phyloP scores from a whole-genome alignment of 495 filamentous ascomycete genomes.

The Aspergillus affinis region DNA sequence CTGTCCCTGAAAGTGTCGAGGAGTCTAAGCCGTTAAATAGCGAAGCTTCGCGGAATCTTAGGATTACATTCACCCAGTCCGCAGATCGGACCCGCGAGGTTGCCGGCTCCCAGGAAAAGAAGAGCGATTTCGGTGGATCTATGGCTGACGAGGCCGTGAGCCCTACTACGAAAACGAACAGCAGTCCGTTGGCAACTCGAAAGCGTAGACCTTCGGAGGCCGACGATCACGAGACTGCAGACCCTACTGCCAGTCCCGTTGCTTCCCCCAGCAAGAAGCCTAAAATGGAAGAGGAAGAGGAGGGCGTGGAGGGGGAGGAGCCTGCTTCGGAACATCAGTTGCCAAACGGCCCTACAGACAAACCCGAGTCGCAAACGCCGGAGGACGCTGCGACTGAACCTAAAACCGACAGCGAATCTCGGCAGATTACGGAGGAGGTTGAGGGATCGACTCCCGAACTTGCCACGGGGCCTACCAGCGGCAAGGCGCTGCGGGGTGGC shows the following conservation, averaged over 20 bases:
- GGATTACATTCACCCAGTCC: neutral
- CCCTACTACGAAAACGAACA: conserved; percentile 4
- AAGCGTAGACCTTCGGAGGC: conserved; percentile 36
- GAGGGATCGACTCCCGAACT: conserved; percentile 21
- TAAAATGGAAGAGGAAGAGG: conserved; percentile 32
- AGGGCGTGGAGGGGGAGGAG: conserved; percentile 15
- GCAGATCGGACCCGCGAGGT: conserved; percentile 15
- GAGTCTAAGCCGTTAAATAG: conserved; percentile 1
- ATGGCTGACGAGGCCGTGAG: neutral
- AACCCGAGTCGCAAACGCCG: conserved; percentile 19
- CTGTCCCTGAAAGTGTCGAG: conserved; percentile 5
- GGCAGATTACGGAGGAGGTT: conserved; percentile 25
- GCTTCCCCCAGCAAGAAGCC: conserved; percentile 28
- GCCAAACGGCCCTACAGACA: conserved; percentile 24
- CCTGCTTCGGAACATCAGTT: conserved; percentile 20
- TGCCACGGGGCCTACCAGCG: conserved; percentile 12
- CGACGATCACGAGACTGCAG: conserved; percentile 22
- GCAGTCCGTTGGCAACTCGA: conserved; percentile 16
- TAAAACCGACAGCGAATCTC: conserved; percentile 20
- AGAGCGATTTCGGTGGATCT: neutral
- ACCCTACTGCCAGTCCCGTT: conserved; percentile 12
- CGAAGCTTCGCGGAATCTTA: conserved; percentile 6
- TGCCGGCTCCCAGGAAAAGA: conserved; percentile 9
- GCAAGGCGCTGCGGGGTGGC: conserved; percentile 37
- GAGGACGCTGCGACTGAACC: conserved; percentile 18